Evolutionary conservation across 2,329 filamentous ascomycete genomes (phyloP).

Genomic region (Claviceps capensis): DNA sequence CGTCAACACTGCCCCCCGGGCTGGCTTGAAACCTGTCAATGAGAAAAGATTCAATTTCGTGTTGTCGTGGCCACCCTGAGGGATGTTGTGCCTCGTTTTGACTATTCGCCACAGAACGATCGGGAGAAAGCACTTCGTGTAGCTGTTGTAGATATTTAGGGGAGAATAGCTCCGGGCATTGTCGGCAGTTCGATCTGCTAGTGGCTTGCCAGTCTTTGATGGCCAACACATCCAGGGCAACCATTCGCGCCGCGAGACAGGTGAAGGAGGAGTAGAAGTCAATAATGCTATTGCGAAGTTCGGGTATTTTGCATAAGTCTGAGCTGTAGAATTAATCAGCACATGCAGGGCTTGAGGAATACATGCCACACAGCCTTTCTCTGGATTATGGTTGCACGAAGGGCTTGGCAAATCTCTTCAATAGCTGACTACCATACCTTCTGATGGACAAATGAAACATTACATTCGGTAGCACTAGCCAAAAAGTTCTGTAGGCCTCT

Average conservation of each 20-base stretch:
- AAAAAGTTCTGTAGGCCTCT: conserved; percentile 33
- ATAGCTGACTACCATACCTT: conserved; percentile 22
- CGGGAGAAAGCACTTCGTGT: conserved; percentile 13
- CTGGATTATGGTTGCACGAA: not conserved
- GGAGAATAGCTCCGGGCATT: conserved; percentile 14
- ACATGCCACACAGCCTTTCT: not conserved
- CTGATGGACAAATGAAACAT: conserved; percentile 21
- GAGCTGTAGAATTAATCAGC: conserved; percentile 1
- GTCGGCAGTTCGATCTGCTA: conserved; percentile 4
- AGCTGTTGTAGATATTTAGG: conserved; percentile 32
- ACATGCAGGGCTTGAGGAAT: not conserved
- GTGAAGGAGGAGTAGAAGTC: conserved; percentile 29
- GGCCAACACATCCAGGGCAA: conserved; percentile 30
- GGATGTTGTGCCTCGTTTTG: conserved; percentile 7
- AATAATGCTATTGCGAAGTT: conserved; percentile 17
- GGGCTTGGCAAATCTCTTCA: not conserved
- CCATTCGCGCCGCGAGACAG: conserved; percentile 37
- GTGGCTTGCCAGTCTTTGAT: conserved; percentile 9
- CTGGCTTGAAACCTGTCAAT: conserved; percentile 29
- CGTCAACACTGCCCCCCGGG: conserved; percentile 27
- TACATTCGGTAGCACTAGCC: conserved; percentile 37
- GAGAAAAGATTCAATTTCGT: conserved; percentile 19
- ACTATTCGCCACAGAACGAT: conserved; percentile 6
- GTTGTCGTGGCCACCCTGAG: conserved; percentile 5
- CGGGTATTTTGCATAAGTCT: conserved; percentile 9